phyloP scores from a whole-genome alignment of 2,329 filamentous ascomycete species.

The Thielaviopsis punctulata region DNA sequence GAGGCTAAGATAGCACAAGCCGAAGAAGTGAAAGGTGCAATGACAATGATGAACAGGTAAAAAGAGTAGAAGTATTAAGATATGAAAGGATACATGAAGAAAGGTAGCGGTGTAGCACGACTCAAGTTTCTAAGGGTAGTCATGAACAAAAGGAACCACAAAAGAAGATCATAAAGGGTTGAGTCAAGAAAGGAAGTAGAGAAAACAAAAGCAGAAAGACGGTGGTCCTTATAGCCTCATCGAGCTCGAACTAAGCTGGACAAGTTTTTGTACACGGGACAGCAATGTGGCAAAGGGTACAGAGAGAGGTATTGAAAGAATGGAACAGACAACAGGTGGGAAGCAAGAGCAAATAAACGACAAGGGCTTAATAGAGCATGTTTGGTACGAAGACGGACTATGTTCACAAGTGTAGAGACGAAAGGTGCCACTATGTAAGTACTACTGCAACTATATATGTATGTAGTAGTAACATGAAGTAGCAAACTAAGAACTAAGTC shows the following conservation, averaged over 20 bases:
- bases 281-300: no score
- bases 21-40: neutral
- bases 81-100: conserved; percentile 4
- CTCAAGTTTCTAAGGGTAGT: neutral
- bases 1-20: neutral
- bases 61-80: neutral
- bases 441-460: no score
- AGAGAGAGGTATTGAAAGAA: no score
- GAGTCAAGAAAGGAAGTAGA: neutral
- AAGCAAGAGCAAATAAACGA: neutral
- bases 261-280: neutral
- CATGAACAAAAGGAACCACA: neutral
- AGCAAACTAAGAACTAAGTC: neutral
- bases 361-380: neutral
- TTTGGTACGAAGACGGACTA: neutral
- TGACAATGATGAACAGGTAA: neutral
- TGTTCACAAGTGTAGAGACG: neutral
- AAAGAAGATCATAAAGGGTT: neutral
- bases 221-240: neutral
- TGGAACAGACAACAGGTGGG: no score
- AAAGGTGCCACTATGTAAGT: no score
- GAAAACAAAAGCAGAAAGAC: neutral
- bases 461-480: neutral
- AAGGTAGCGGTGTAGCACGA: neutral
- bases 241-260: neutral